Conservation (phyloP, 805 yeast species). For the Blastobotrys terrestris region DNA sequence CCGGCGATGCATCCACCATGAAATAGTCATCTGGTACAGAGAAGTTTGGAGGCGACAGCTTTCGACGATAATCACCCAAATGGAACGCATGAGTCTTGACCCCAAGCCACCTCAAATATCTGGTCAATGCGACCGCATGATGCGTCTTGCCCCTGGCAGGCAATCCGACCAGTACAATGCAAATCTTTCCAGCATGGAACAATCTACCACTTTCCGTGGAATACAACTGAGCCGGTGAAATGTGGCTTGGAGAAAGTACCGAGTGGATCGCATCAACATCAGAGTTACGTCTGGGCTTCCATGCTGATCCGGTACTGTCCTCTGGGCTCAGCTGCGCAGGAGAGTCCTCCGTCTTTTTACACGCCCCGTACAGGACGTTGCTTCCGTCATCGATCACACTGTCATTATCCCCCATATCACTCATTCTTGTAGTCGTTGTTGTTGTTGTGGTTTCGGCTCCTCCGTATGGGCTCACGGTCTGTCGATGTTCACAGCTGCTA, state of each 20-base stretch:
- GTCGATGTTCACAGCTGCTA: too few species aligned
- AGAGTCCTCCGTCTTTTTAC: not conserved
- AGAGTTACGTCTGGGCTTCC: constrained; percentile 15
- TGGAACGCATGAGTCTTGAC: constrained; percentile 89
- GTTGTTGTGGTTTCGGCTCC: not conserved
- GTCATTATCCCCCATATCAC: not conserved
- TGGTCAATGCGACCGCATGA: constrained; percentile 80
- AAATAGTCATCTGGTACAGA: constrained; percentile 66
- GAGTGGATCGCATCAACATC: constrained; percentile 21
- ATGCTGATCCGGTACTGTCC: not conserved
- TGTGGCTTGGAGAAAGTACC: constrained; percentile 41
- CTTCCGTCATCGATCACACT: not conserved
- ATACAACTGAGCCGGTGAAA: constrained; percentile 88
- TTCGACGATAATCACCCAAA: constrained; percentile 81
- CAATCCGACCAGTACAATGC: constrained; percentile 82
- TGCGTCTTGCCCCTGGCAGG: constrained; percentile 97
- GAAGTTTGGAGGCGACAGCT: constrained; percentile 30
- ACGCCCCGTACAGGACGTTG: not conserved
- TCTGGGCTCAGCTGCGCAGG: not conserved
- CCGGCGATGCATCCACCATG: constrained; percentile 43
- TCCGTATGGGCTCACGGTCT: too few species aligned
- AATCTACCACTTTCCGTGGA: constrained; percentile 88
- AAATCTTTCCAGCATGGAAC: constrained; percentile 92
- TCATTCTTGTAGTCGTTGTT: not conserved
- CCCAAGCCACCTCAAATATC: constrained; percentile 94